phyloP scores from a whole-genome alignment of 208 protist species.

The Trypanosoma scelopori region DNA sequence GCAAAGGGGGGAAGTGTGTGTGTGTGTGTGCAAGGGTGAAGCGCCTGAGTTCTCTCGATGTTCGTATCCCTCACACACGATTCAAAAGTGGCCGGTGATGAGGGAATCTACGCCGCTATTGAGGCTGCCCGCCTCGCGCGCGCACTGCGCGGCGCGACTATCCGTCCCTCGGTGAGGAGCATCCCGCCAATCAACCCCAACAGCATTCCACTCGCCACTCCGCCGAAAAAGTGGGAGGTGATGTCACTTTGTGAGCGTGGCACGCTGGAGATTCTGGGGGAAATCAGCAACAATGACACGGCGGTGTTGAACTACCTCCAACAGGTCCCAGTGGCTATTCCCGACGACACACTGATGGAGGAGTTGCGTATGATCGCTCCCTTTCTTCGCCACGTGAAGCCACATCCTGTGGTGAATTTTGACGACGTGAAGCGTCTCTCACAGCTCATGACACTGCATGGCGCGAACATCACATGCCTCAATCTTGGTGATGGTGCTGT shows the following conservation, averaged over 20 bases:
- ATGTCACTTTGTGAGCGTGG: constrained; percentile 13
- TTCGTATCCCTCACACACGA: constrained; percentile 36
- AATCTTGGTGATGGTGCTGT: constrained; percentile 40
- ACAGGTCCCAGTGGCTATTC: constrained; percentile 51
- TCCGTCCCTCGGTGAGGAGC: constrained; percentile 37
- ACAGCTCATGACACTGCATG: constrained; percentile 39
- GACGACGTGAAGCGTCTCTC: constrained; percentile 56
- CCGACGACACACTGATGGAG: constrained; percentile 35
- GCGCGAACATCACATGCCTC: constrained; percentile 23
- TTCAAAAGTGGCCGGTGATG: constrained; percentile 71
- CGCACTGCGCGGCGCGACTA: constrained; percentile 59
- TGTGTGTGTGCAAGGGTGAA: too few species aligned
- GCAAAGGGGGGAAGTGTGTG: not conserved
- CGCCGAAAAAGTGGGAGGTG: constrained; percentile 18
- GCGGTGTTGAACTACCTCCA: constrained; percentile 26
- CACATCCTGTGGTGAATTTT: constrained; percentile 51
- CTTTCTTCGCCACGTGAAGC: constrained; percentile 52
- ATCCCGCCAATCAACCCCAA: constrained; percentile 30
- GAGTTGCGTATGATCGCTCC: constrained; percentile 39
- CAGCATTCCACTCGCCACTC: constrained; percentile 21
- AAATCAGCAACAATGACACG: constrained; percentile 14
- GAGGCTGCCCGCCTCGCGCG: constrained; percentile 60
- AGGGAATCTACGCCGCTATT: constrained; percentile 75
- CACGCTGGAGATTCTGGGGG: constrained; percentile 10
- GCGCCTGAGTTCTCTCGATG: not conserved